Evolutionary conservation across 2,329 filamentous ascomycete genomes (phyloP), one percentile per base, ranked within the genome.

Genomic region (Neofusicoccum parvum): DNA sequence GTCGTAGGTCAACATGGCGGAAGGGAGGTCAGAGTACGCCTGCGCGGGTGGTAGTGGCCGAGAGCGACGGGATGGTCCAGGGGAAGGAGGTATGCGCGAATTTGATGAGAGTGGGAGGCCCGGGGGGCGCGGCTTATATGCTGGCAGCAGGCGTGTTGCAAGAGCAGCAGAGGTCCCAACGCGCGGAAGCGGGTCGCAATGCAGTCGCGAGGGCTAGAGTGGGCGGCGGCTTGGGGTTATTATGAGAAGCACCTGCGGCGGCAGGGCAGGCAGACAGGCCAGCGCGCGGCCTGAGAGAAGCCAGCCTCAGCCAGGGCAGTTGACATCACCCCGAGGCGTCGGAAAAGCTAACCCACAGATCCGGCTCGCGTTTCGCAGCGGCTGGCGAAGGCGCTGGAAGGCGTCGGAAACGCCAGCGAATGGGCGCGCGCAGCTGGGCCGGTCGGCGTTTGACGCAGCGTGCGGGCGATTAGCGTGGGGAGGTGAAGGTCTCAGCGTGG

Each of bases 391-490:
- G 49, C 50, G 43, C 51, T 49, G 51, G 45, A 50, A 50, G 62
- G 41, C 62, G 46, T 51, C 59, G 59, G 62, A 43, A 12, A 11
- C 36, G 20, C 5, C 27, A 39, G 62, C 62, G 62, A 65, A 65
- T 65, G 45, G 62, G 67, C 68, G 64, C 63, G 27, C 51, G 37
- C 14, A 14, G 41, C 32, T 20, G 54, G 37, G 41, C 34, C 58
- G 37, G 64, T 67, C 66, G 66, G 66, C 64, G 58, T 67, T 67
- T 67, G 66, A 67, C 9, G 67, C 20, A 48, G 51, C 58, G 12
- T 60, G 56, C 58, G 53, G 46, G 70, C 72, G 36, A 17, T 49
- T 65, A 56, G 62, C 62, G 62, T 65, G 73, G 74, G 75, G 74
- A 65, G 70, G 71, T 68, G 67, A 62, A 65, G 58, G 66, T 67